These are phyloP conservation scores for Lentinula raphanica DNA, from an alignment of 768 basidiomycete genomes.

Conservation along the genomic window DNA sequence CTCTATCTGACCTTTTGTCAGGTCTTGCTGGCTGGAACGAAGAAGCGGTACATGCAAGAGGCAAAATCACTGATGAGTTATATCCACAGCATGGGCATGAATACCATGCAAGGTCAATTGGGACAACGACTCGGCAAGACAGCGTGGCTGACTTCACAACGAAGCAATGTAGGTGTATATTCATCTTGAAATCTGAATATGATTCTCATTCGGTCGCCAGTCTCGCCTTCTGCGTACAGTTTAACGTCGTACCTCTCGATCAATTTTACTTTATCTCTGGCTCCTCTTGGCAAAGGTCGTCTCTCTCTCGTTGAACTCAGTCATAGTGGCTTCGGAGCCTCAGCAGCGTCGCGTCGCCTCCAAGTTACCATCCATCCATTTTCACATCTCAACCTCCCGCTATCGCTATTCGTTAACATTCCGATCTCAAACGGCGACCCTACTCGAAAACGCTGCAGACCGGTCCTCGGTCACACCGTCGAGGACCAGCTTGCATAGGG, in stretches of 20 bases:
- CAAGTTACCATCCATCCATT: slow-evolving; percentile 5
- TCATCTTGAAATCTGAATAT: neutral
- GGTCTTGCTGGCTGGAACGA: slow-evolving; percentile 43
- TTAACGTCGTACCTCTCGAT: neutral
- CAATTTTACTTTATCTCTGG: neutral
- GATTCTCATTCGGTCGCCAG: neutral
- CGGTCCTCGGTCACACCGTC: slow-evolving; percentile 71
- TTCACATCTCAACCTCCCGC: slow-evolving; percentile 27
- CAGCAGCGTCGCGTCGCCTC: neutral
- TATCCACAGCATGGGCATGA: slow-evolving; percentile 67
- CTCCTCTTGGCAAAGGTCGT: neutral
- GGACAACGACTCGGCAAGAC: slow-evolving; percentile 16
- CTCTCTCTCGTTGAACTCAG: neutral
- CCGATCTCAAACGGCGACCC: slow-evolving; percentile 56
- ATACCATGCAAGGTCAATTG: slow-evolving; percentile 56
- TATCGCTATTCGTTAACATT: slow-evolving; percentile 15
- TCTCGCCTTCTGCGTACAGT: slow-evolving; percentile 1
- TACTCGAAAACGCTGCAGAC: slow-evolving; percentile 57
- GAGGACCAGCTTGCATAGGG: slow-evolving; percentile 78
- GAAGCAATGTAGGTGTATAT: slow-evolving; percentile 6
- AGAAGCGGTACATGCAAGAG: slow-evolving; percentile 63
- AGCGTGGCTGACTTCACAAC: slow-evolving; percentile 7
- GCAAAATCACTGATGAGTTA: slow-evolving; percentile 77
- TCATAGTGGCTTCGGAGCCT: neutral
- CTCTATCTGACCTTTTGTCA: neutral